Conservation (phyloP, 1,284 basidiomycete species). For the Chalciporus sp. region DNA sequence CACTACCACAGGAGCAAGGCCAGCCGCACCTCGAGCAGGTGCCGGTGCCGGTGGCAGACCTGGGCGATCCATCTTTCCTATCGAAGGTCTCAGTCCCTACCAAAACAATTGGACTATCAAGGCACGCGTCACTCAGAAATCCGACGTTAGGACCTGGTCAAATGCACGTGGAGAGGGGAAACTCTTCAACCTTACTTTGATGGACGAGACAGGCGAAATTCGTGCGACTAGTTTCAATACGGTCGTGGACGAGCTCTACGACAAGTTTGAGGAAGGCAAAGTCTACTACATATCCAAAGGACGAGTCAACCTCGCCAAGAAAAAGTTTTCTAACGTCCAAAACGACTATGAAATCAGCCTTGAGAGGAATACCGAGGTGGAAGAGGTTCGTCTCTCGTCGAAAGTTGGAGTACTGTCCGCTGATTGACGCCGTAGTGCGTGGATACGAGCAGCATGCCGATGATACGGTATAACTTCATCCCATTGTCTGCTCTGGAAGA, state of each 20-base stretch:
- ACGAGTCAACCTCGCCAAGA: slow-evolving; percentile 93
- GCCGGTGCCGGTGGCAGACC: slow-evolving; percentile 33
- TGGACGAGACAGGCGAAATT: slow-evolving; percentile 97
- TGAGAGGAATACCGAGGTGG: slow-evolving; percentile 83
- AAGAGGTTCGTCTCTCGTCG: slow-evolving; percentile 55
- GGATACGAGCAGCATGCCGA: slow-evolving; percentile 76
- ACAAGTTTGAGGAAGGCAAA: slow-evolving; percentile 87
- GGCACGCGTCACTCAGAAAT: slow-evolving; percentile 90
- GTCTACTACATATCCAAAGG: slow-evolving; percentile 93
- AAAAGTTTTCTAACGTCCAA: slow-evolving; percentile 89
- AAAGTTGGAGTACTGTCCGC: slow-evolving; percentile 4
- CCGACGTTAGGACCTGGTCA: slow-evolving; percentile 88
- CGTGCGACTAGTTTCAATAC: slow-evolving; percentile 92
- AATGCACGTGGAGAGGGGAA: slow-evolving; percentile 95
- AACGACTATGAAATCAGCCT: slow-evolving; percentile 96
- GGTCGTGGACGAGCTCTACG: slow-evolving; percentile 83
- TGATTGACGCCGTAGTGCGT: slow-evolving; percentile 57
- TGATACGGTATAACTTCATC: slow-evolving; percentile 85
- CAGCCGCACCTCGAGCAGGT: slow-evolving; percentile 22
- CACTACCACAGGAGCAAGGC: slow-evolving; percentile 16
- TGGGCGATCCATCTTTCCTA: slow-evolving; percentile 70
- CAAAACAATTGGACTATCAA: slow-evolving; percentile 99
- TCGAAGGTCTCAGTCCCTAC: slow-evolving; percentile 95
- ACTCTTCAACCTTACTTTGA: slow-evolving; percentile 89
- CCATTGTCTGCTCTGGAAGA: slow-evolving; percentile 64